Base-by-base conservation (phyloP, 2,329 filamentous ascomycete genomes). In the Paraphaeosphaeria sporulosa region DNA sequence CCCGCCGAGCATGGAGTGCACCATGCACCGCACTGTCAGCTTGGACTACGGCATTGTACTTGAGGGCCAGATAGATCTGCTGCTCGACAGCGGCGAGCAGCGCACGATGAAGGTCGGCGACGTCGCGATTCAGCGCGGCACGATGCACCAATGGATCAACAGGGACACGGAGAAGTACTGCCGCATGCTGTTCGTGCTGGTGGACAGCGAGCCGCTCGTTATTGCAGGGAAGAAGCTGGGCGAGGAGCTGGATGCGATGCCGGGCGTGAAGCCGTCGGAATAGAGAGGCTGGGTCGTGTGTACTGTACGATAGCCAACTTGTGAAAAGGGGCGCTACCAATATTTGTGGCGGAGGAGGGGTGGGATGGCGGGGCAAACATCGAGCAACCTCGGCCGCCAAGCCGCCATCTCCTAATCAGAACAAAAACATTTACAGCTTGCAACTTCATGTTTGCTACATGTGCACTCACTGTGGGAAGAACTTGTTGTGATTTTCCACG, bases 1-100 rank as follows among this genome's bases (percentile, higher is more conserved):
- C 50, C 68, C 68, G 15, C 77, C 77, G 0, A 61, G 64, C 27
- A 73, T 70, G n/a, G 68, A 60, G 23, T 76, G 73, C 58, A 70
- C 72, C n/a, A 79, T 79, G 78, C 78, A 79, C 62, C 71, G 78
- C 3, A 79, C 78, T 21, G 76, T 79, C 57, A 74, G 69, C 61
- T 62, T 79, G 30, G 78, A 79, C 62, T 79, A 79, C 54, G 78
- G 78, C 2, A 72, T 73, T 46, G 76, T 79, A 12, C 65, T 79
- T 25, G 76, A 79, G 59, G 76, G 77, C 34, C 74, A 79, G 64
- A 64, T 79, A 17, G 75, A 79, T 54, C 63, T 74, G 23, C 58
- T 78, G 43, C 68, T 79, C n/a, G 77, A 79, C 49, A 76, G 71
- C 60, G 77, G 75, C 25, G 77, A 79, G 66, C 72, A 71, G 66